Conservation (phyloP, 2,329 filamentous ascomycete genomes). For the Lasiodiplodia citricola region DNA sequence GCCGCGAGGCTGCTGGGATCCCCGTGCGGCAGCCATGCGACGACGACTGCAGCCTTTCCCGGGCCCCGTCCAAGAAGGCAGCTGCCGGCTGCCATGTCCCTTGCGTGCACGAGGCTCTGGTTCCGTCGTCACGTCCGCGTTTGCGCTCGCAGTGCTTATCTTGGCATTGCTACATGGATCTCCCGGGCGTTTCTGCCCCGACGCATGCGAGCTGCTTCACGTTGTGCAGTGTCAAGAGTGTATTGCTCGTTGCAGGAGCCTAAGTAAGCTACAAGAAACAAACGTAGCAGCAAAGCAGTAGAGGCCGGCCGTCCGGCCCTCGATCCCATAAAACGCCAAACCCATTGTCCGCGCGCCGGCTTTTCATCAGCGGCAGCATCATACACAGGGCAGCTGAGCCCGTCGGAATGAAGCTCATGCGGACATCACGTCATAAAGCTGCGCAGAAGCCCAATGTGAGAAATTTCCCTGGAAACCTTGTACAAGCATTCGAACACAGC, state of each 20-base stretch:
- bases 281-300: slow-evolving; percentile 18
- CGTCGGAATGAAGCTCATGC: slow-evolving; percentile 17
- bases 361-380: slow-evolving; percentile 22
- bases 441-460: slow-evolving; percentile 23
- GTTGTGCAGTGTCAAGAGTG: slow-evolving; percentile 10
- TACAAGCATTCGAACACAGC: slow-evolving; percentile 5
- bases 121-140: slow-evolving; percentile 7
- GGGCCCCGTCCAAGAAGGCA: not conserved
- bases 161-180: not conserved
- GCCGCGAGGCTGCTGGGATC: slow-evolving; percentile 15
- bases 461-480: slow-evolving; percentile 3
- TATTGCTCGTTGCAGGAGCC: slow-evolving; percentile 22
- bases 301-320: slow-evolving; percentile 15
- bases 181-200: not conserved
- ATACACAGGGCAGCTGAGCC: slow-evolving; percentile 9
- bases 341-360: slow-evolving; percentile 25
- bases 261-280: slow-evolving; percentile 26
- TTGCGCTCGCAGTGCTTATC: not conserved
- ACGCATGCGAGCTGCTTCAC: not conserved
- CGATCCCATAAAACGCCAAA: slow-evolving; percentile 26
- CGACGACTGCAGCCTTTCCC: not conserved
- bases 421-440: slow-evolving; percentile 25
- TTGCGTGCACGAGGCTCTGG: slow-evolving; percentile 6
- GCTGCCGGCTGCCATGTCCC: not conserved
- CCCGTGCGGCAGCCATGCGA: slow-evolving; percentile 9